Evolutionary conservation across 768 basidiomycete genomes (phyloP), one percentile per base, ranked within the genome.

Genomic region (Collybiopsis luxurians): DNA sequence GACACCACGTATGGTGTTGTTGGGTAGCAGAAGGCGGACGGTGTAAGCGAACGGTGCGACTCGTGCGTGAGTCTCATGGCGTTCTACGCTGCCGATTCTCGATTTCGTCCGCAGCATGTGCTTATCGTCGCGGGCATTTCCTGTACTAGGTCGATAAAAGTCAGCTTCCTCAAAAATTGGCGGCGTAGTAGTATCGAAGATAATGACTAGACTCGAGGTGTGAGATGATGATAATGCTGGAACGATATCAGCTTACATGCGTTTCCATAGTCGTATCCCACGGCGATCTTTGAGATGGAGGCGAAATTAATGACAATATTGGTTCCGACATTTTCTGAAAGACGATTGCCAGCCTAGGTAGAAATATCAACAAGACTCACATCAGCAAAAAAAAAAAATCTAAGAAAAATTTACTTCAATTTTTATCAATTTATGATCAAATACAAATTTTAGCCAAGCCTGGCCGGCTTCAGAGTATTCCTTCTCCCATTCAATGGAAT

Each of bases 1-100:
- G 2, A 64, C 61, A 19, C 34, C 48, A n/a, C 70, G 63, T 9
- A 78, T 71, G 45, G 63, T 66, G 2, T 77, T 67, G 19, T 84
- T 73, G 61, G 75, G 79, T 1, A 92, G 74, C 10, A 85, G 63
- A 31, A 92, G 62, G 26, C 87, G 85, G 3, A 93, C 67, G 40
- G 91, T 86, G 47, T 85, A 81, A 1, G 88, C 86, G 61, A 86
- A 93, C 13, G 86, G 83, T 0, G 89, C 83, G 34, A 92, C 76
- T 2, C 67, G 63, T 28, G 64, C 72, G 56, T 92, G 91, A 0
- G 79, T 77, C n/a, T 77, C 67, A 61, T 87, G 77, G 13, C 31
- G 50, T n/a, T 51, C 50, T 27, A 92, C 62, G 15, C 77, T 75
- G 13, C 80, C 79, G 12, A 90, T 72, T 13, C 90, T 79, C 43